phyloP scores from a whole-genome alignment of 2,329 filamentous ascomycete genomes.

The Chaetomiaceae sp. region DNA sequence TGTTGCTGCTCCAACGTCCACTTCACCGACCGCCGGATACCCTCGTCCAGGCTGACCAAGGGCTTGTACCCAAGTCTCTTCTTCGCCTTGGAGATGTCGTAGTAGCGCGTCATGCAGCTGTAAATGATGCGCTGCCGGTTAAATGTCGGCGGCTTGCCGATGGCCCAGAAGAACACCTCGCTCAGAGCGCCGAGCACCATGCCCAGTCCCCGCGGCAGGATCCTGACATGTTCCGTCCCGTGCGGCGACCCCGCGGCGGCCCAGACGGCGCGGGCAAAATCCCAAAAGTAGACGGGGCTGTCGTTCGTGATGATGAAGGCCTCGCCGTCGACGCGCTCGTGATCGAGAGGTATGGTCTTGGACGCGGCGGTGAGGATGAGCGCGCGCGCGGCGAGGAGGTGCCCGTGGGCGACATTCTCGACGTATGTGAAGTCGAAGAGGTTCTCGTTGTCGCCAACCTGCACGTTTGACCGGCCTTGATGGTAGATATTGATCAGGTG shows the following conservation, averaged over 20 bases:
- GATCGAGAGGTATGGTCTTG: constrained; percentile 57
- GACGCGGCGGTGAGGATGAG: constrained; percentile 57
- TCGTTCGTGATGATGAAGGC: constrained; percentile 90
- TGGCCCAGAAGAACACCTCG: constrained; percentile 45
- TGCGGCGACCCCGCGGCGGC: constrained; percentile 47
- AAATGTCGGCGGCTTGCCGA: constrained; percentile 51
- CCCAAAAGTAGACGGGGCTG: constrained; percentile 84
- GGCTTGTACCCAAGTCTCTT: constrained; percentile 62
- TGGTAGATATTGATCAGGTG: constrained; percentile 67
- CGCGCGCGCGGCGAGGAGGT: constrained; percentile 71
- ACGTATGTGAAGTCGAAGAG: constrained; percentile 61
- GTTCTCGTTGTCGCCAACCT: constrained; percentile 67
- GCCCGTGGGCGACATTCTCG: constrained; percentile 64
- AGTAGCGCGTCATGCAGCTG: constrained; percentile 70
- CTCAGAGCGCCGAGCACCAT: constrained; percentile 45
- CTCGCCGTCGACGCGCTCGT: constrained; percentile 74
- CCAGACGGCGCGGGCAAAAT: constrained; percentile 78
- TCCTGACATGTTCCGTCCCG: constrained; percentile 51
- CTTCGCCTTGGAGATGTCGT: constrained; percentile 71
- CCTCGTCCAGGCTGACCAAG: constrained; percentile 60
- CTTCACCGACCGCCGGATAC: constrained; percentile 46
- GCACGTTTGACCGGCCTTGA: constrained; percentile 64
- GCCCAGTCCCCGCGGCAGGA: constrained; percentile 46
- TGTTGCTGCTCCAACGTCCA: constrained; percentile 51
- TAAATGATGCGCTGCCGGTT: constrained; percentile 57